These are phyloP conservation scores for Nothophytophthora sp. DNA, from an alignment of 352 stramenopile species.

Conservation along the genomic window DNA sequence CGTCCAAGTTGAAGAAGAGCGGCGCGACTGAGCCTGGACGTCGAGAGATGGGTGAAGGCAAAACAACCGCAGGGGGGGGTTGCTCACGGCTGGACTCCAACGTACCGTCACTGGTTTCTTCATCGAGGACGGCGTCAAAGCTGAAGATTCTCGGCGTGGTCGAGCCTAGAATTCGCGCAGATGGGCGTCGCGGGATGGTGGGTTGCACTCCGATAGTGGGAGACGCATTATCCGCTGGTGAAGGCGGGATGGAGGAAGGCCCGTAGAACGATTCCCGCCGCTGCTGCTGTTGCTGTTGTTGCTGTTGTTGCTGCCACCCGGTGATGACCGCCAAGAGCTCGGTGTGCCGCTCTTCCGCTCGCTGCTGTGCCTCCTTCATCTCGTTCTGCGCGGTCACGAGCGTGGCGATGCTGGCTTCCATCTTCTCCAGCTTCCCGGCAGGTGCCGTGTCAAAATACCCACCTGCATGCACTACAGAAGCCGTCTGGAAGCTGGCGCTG, in stretches of 20 bases:
- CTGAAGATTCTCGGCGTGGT: slow-evolving; percentile 36
- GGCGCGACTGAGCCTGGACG: slow-evolving; percentile 14
- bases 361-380: slow-evolving; percentile 45
- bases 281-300: too few species aligned
- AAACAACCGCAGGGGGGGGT: background rate
- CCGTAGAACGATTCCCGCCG: too few species aligned
- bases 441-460: slow-evolving; percentile 5
- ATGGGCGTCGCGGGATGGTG: background rate
- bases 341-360: slow-evolving; percentile 29
- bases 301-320: slow-evolving; percentile 13
- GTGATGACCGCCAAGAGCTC: slow-evolving; percentile 42
- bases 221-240: too few species aligned
- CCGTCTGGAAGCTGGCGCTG: slow-evolving; percentile 5
- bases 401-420: slow-evolving; percentile 44
- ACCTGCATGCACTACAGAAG: background rate
- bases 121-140: slow-evolving; percentile 32
- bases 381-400: slow-evolving; percentile 38
- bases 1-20: slow-evolving; percentile 54
- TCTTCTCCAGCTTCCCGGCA: slow-evolving; percentile 44
- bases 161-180: slow-evolving; percentile 6
- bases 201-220: slow-evolving; percentile 1
- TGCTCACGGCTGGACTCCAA: slow-evolving; percentile 10
- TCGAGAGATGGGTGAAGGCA: background rate
- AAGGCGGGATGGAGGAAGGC: too few species aligned
- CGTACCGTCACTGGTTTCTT: background rate